phyloP scores from a whole-genome alignment of 257 asterid species.

The Plantago ovata region DNA sequence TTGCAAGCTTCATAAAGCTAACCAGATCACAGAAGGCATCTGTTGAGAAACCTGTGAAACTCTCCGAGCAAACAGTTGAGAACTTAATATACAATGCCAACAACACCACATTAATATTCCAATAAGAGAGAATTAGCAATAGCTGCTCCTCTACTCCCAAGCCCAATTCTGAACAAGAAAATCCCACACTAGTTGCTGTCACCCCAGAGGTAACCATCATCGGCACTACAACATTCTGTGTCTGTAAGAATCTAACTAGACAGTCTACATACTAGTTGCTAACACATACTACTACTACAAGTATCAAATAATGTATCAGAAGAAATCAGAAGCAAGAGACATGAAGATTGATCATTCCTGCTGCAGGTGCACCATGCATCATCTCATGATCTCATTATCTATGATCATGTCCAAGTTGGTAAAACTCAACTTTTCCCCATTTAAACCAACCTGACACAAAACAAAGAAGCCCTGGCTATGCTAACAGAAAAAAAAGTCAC shows the following conservation, averaged over 20 bases:
- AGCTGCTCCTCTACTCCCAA: conserved; percentile 61
- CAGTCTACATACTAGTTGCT: no score
- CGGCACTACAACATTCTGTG: conserved; percentile 53
- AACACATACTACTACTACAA: no score
- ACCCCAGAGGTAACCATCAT: conserved; percentile 54
- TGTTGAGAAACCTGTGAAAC: conserved; percentile 51
- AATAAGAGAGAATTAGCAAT: conserved; percentile 58
- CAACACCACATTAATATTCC: conserved; percentile 49
- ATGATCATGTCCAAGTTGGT: no score
- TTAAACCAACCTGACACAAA: no score
- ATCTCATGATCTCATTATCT: no score
- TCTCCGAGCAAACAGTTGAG: conserved; percentile 36
- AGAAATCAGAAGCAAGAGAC: no score
- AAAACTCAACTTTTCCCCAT: no score
- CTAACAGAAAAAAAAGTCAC: no score
- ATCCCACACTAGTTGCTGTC: conserved; percentile 50
- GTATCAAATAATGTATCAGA: no score
- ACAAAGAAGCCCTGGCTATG: no score
- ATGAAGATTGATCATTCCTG: no score
- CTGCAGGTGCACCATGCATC: no score
- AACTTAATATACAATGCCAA: conserved; percentile 39
- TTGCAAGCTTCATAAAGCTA: conserved; percentile 44
- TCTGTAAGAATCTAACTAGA: conserved; percentile 45
- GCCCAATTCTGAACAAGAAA: conserved; percentile 31
- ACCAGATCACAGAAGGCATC: conserved; percentile 38